Evolutionary conservation across 2,329 filamentous ascomycete genomes (phyloP).

Genomic region (Lachnellula cervina): DNA sequence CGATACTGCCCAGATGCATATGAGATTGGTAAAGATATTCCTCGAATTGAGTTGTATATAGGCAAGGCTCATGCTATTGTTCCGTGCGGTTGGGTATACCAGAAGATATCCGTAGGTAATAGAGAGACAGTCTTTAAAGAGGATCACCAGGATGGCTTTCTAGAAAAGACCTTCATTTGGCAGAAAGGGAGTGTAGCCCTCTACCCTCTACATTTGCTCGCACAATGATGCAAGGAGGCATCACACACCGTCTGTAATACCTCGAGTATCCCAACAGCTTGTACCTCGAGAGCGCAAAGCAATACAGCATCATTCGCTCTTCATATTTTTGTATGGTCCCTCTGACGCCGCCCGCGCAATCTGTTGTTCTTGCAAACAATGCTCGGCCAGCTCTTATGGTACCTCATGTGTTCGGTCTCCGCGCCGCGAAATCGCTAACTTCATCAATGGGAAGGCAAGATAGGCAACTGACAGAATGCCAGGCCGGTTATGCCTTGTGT

Average conservation of each 20-base stretch:
- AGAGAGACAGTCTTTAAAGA: not conserved
- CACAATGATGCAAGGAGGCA: no score
- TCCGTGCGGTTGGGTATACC: not conserved
- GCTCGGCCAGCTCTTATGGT: constrained; percentile 56
- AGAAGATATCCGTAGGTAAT: not conserved
- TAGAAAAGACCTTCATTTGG: not conserved
- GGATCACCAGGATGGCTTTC: not conserved
- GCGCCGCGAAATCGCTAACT: constrained; percentile 54
- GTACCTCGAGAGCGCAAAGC: not conserved
- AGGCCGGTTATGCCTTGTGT: constrained; percentile 50
- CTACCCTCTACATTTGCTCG: no score
- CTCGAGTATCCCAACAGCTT: not conserved
- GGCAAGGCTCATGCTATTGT: no score
- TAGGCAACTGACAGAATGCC: constrained; percentile 64
- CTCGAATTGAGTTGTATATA: no score
- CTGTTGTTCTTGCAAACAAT: constrained; percentile 35
- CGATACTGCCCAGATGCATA: no score
- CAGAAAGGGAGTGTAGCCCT: no score
- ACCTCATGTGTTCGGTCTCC: constrained; percentile 46
- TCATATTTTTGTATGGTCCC: constrained; percentile 56
- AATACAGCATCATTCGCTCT: not conserved
- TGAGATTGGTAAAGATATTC: no score
- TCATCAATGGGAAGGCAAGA: constrained; percentile 57
- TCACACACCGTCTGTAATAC: not conserved
- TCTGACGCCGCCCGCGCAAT: constrained; percentile 84